Evolutionary conservation across 306 rosid species (phyloP), one percentile per base, ranked within the genome.

Genomic region (Astragalus glycyphyllos): DNA sequence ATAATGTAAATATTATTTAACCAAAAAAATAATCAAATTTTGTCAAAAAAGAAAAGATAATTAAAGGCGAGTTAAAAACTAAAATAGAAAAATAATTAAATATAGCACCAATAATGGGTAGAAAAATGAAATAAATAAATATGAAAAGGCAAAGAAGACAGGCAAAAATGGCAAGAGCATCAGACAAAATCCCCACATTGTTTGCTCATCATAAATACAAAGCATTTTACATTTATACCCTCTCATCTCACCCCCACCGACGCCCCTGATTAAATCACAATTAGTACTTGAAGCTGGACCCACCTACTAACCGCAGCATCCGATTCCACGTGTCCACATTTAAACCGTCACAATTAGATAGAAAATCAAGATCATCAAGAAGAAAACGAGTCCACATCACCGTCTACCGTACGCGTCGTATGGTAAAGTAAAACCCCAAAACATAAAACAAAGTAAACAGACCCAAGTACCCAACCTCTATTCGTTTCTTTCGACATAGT

Each of bases 391-490:
- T 74, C 80, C 69, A 65, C 66, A 29, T 80, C 84, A 58, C 72
- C 78, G 84, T 71, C 10, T 7, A 50, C 76, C 73, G 81, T 67
- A 77, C 58, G 82, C 75, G 63, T 45, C 51, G 81, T 71, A 81
- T 81, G n/a, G 15, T 65, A 20, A n/a, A n/a, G 15, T 66, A 65
- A 26, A 3, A 10, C 46, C 26, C 16, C 44, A 62, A 17, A 38
- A 53, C 77, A 80, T 15, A 11, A 23, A 34, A 13, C 1, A 1
- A 26, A 26, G 23, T 20, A 20, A 4, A n/a, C n/a, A n/a, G n/a
- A n/a, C n/a, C n/a, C 14, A 23, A 82, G n/a, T n/a, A 63, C 68
- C 32, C 48, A 51, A 11, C 73, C 55, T 79, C 58, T 34, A 72
- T 20, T 40, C 29, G 15, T 7, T 34, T 68, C 46, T 68, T 58